phyloP scores from a whole-genome alignment of 1,284 basidiomycete genomes.

The Puccinia horiana region DNA sequence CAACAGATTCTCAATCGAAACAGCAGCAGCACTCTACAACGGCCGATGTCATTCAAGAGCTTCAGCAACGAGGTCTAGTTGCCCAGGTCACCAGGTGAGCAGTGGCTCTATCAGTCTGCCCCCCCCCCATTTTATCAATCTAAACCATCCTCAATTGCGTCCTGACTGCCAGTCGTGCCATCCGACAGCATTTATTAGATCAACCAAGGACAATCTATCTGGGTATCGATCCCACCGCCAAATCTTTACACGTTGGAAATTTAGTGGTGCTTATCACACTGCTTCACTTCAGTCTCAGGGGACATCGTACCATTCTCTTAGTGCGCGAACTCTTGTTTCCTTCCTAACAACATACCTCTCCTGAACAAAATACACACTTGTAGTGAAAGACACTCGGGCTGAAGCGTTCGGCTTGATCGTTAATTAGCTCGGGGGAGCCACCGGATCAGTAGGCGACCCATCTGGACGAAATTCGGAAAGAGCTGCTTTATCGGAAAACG shows the following conservation, averaged over 20 bases:
- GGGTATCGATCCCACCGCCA: constrained; percentile 89
- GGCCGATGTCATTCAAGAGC: constrained; percentile 27
- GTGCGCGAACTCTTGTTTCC: constrained; percentile 62
- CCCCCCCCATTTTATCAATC: neutral
- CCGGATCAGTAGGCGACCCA: constrained; percentile 94
- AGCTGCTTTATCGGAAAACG: constrained; percentile 66
- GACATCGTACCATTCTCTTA: constrained; percentile 78
- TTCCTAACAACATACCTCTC: constrained; percentile 49
- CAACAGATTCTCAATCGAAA: neutral
- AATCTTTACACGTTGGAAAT: constrained; percentile 87
- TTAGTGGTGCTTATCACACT: constrained; percentile 82
- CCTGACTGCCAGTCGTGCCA: constrained; percentile 33
- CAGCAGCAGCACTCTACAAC: neutral
- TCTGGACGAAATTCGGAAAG: constrained; percentile 85
- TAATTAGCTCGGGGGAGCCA: constrained; percentile 85
- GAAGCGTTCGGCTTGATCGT: neutral
- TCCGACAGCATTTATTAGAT: constrained; percentile 35
- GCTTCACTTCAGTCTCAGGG: constrained; percentile 79
- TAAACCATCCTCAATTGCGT: constrained; percentile 15
- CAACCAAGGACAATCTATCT: constrained; percentile 69
- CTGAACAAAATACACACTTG: neutral
- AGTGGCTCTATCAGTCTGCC: neutral
- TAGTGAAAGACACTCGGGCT: neutral
- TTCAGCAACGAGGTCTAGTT: constrained; percentile 27
- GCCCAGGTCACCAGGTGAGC: constrained; percentile 46